phyloP scores from a whole-genome alignment of 2,329 filamentous ascomycete species.

The Hypoxylon sp. region DNA sequence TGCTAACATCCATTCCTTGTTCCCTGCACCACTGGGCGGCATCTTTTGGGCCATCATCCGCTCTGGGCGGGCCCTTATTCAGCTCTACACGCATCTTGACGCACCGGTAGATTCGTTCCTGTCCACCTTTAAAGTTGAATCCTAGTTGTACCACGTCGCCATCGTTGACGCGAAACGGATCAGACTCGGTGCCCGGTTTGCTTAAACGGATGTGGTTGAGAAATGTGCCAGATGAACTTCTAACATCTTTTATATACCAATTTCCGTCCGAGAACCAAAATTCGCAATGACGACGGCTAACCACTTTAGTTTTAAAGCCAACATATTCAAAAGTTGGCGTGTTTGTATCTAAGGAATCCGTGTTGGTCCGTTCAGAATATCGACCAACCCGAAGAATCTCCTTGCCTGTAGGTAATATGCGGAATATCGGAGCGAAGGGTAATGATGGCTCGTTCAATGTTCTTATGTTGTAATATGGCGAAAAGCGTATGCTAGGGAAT shows the following conservation, averaged over 20 bases:
- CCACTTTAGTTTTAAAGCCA: conserved; percentile 98
- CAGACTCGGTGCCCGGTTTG: conserved; percentile 89
- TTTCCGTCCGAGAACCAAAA: conserved; percentile 91
- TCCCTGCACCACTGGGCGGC: background rate
- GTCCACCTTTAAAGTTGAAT: conserved; percentile 97
- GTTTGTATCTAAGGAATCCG: conserved; percentile 75
- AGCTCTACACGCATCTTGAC: conserved; percentile 97
- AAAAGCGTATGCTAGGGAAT: conserved; percentile 88
- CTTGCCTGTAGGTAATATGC: conserved; percentile 82
- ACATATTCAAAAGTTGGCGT: conserved; percentile 86
- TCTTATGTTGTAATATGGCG: conserved; percentile 87
- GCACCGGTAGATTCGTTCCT: conserved; percentile 98
- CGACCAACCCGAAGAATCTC: conserved; percentile 90
- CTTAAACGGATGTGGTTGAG: conserved; percentile 96
- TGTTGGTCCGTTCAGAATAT: conserved; percentile 91
- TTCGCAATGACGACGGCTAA: conserved; percentile 95
- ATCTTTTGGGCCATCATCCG: background rate
- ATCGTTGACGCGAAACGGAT: conserved; percentile 91
- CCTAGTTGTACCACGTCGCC: conserved; percentile 99
- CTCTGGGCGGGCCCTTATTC: conserved; percentile 75
- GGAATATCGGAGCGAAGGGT: conserved; percentile 84
- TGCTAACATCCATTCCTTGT: background rate
- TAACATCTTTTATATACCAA: conserved; percentile 98
- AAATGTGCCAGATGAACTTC: conserved; percentile 96
- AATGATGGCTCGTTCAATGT: conserved; percentile 82